Percentiles rank a stretch among this genome's conserved stretches.
Evolutionary conservation across 164 flowering plant species (phyloP).

Genomic region (Santalum album): DNA sequence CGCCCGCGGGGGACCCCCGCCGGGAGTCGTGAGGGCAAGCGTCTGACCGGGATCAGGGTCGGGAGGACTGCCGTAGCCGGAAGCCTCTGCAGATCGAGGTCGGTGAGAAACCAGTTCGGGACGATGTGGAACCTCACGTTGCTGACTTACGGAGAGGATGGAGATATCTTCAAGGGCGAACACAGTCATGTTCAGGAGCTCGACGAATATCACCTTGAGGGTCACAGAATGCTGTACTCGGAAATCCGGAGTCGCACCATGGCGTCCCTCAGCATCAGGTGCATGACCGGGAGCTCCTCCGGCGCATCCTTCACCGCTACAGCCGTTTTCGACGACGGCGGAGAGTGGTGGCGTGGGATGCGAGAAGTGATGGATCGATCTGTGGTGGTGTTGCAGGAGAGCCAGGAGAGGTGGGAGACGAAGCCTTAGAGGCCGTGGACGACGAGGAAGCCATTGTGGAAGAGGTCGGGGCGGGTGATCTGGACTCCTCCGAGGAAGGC

Average conservation of each 20-base stretch:
- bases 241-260: constrained; percentile 13
- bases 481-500: constrained; percentile 12
- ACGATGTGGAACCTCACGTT: constrained; percentile 20
- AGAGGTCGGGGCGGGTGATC: constrained; percentile 17
- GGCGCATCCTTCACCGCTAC: background rate
- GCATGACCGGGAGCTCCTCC: background rate
- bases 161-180: constrained; percentile 19
- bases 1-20: no score
- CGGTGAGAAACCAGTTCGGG: constrained; percentile 14
- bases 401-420: constrained; percentile 22
- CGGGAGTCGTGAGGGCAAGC: constrained; percentile 17
- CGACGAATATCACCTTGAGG: constrained; percentile 12
- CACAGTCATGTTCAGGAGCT: constrained; percentile 14
- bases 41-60: constrained; percentile 12
- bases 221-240: constrained; percentile 17
- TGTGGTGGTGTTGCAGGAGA: constrained; percentile 19
- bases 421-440: constrained; percentile 21
- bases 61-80: constrained; percentile 13
- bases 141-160: constrained; percentile 15
- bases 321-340: background rate
- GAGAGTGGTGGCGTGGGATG: constrained; percentile 8
- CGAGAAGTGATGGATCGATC: constrained; percentile 8
- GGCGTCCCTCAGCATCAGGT: constrained; percentile 19
- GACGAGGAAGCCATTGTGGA: constrained; percentile 13
- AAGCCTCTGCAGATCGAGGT: constrained; percentile 9